These are phyloP conservation scores for Exophiala sp. DNA, from an alignment of 2,329 filamentous ascomycete genomes.

Conservation along the genomic window DNA sequence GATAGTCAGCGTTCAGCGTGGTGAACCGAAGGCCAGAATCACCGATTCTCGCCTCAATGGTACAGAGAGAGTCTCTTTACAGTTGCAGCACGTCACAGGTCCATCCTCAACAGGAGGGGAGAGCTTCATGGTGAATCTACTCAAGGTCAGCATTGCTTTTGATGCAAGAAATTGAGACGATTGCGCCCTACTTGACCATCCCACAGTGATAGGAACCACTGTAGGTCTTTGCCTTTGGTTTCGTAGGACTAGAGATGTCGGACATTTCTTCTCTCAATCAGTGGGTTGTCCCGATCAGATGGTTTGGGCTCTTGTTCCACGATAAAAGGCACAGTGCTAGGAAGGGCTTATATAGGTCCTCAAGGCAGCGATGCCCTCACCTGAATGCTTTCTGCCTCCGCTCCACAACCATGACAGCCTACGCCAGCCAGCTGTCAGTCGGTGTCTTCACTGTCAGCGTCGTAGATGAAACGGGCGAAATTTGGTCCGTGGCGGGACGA, in stretches of 20 bases:
- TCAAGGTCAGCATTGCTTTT: neutral
- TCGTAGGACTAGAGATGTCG: conserved; percentile 17
- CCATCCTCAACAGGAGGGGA: conserved; percentile 27
- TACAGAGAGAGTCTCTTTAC: conserved; percentile 6
- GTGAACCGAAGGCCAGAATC: too few species aligned
- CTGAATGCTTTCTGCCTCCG: too few species aligned
- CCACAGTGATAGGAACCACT: conserved; percentile 28
- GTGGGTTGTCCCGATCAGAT: neutral
- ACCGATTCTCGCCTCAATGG: too few species aligned
- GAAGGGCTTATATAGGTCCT: too few species aligned
- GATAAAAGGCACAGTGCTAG: too few species aligned
- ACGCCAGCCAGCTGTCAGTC: too few species aligned
- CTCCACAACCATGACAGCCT: too few species aligned
- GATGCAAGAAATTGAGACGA: neutral
- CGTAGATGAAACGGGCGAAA: conserved; percentile 7
- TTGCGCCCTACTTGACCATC: conserved; percentile 15
- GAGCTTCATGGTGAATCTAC: conserved; percentile 27
- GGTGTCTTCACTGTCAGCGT: conserved; percentile 3
- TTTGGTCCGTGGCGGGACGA: conserved; percentile 1
- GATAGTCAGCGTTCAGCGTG: neutral
- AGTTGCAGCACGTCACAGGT: conserved; percentile 27
- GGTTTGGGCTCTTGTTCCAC: too few species aligned
- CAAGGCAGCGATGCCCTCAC: too few species aligned
- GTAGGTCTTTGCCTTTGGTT: conserved; percentile 26
- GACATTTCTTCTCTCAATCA: conserved; percentile 10